Conservation (phyloP, 257 asterid genomes). For the Dorcoceras hygrometricum region DNA sequence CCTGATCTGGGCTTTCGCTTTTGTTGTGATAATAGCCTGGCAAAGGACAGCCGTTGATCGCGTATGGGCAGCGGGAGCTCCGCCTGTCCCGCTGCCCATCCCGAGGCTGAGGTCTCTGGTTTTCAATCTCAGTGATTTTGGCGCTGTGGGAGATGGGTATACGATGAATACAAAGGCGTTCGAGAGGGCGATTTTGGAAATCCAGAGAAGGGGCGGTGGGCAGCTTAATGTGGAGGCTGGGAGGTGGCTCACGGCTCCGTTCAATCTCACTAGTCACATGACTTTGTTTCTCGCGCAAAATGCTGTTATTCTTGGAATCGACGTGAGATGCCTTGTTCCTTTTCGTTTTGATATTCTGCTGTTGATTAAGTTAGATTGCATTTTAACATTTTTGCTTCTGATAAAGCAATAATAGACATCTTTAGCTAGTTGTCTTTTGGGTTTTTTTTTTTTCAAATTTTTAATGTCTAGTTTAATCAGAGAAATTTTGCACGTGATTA, state of each 20-base stretch:
- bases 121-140: conserved; percentile 69
- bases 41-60: conserved; percentile 60
- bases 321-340: conserved; percentile 40
- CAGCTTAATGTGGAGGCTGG: conserved; percentile 86
- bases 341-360: not conserved
- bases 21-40: conserved; percentile 58
- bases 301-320: conserved; percentile 80
- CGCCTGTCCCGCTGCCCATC: conserved; percentile 44
- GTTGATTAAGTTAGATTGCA: conserved; percentile 12
- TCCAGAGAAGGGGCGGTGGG: conserved; percentile 70
- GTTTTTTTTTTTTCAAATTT: too few relatives aligned
- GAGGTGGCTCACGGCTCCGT: conserved; percentile 87
- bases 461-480: too few relatives aligned
- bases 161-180: conserved; percentile 67
- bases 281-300: conserved; percentile 69
- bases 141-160: conserved; percentile 85
- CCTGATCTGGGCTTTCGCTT: conserved; percentile 67
- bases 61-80: conserved; percentile 39
- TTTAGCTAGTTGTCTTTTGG: too few relatives aligned
- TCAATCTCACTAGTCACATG: conserved; percentile 84
- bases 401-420: too few relatives aligned
- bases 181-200: conserved; percentile 67
- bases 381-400: too few relatives aligned
- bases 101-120: conserved; percentile 67
- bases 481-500: too few relatives aligned